Percentiles rank a stretch among this genome's conserved stretches.
These are phyloP conservation scores for Colletotrichum tofieldiae DNA, from an alignment of 2,329 filamentous ascomycete species.

Conservation along the genomic window DNA sequence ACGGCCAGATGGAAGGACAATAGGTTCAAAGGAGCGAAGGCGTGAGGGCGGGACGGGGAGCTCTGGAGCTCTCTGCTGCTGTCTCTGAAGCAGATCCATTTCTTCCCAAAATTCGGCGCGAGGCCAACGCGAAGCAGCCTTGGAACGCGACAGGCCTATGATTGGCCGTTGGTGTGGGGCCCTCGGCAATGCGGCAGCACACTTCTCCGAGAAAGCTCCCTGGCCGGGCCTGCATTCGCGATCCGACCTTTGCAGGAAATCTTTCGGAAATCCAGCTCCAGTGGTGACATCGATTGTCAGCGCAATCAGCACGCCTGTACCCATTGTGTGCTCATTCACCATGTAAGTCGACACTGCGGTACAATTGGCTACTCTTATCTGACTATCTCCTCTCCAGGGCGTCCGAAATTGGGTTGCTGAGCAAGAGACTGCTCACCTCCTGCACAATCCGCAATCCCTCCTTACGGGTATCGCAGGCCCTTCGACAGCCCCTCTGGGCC, in stretches of 20 bases:
- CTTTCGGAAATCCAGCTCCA: background rate
- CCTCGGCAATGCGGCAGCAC: slow-evolving; percentile 21
- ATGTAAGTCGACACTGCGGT: slow-evolving; percentile 17
- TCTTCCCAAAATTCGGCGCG: slow-evolving; percentile 42
- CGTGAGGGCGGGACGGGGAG: slow-evolving; percentile 13
- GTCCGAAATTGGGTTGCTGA: slow-evolving; percentile 39
- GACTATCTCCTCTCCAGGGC: slow-evolving; percentile 25
- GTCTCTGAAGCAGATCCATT: slow-evolving; percentile 5
- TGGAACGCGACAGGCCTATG: slow-evolving; percentile 40
- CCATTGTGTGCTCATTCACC: slow-evolving; percentile 1
- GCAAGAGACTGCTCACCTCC: slow-evolving; percentile 39
- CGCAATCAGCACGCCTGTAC: background rate
- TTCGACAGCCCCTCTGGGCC: slow-evolving; percentile 25
- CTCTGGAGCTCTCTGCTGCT: slow-evolving; percentile 23
- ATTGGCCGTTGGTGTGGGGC: slow-evolving; percentile 25
- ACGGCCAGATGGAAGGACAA: background rate
- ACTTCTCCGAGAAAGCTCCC: slow-evolving; percentile 34
- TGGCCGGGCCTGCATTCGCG: slow-evolving; percentile 1
- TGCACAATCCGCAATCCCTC: slow-evolving; percentile 27
- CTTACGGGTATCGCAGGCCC: slow-evolving; percentile 7
- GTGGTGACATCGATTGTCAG: slow-evolving; percentile 10
- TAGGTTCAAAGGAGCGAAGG: background rate
- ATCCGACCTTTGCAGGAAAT: slow-evolving; percentile 13
- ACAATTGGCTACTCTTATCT: background rate
- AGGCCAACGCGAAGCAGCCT: slow-evolving; percentile 38